These are phyloP conservation scores for Leccinum angustisporum DNA, from an alignment of 1,284 basidiomycete species.

Conservation along the genomic window DNA sequence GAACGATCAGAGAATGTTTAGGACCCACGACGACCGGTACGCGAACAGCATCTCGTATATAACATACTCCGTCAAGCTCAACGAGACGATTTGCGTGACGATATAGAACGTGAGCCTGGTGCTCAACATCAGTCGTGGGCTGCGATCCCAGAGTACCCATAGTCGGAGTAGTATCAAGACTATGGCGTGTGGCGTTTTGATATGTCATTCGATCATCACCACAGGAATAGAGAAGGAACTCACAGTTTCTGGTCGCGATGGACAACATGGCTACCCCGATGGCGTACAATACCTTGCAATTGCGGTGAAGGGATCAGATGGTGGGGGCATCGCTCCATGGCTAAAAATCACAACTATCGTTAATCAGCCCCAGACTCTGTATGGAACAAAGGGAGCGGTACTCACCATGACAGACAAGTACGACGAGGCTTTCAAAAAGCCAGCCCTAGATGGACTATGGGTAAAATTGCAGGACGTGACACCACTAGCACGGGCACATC, in stretches of 20 bases:
- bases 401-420: no score
- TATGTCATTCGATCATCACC: neutral
- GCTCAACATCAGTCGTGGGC: conserved; percentile 34
- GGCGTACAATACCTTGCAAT: conserved; percentile 35
- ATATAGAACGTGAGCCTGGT: conserved; percentile 38
- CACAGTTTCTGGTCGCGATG: conserved; percentile 41
- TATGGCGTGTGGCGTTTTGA: neutral
- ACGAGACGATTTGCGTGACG: conserved; percentile 31
- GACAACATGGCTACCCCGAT: conserved; percentile 34
- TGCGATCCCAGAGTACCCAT: conserved; percentile 40
- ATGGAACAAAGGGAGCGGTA: neutral
- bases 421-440: no score
- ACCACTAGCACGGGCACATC: no score
- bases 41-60: conserved; percentile 34
- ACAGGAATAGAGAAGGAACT: conserved; percentile 10
- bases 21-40: conserved; percentile 8
- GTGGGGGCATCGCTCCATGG: neutral
- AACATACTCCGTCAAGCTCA: conserved; percentile 31
- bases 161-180: conserved; percentile 40
- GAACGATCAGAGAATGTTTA: no score
- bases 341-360: conserved; percentile 20
- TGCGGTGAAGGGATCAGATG: conserved; percentile 9
- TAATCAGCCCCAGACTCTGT: neutral
- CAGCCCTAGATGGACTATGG: no score
- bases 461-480: no score